These are phyloP conservation scores for Tetrapisispora nanseiensis DNA, from an alignment of 805 yeast genomes.

Conservation along the genomic window DNA sequence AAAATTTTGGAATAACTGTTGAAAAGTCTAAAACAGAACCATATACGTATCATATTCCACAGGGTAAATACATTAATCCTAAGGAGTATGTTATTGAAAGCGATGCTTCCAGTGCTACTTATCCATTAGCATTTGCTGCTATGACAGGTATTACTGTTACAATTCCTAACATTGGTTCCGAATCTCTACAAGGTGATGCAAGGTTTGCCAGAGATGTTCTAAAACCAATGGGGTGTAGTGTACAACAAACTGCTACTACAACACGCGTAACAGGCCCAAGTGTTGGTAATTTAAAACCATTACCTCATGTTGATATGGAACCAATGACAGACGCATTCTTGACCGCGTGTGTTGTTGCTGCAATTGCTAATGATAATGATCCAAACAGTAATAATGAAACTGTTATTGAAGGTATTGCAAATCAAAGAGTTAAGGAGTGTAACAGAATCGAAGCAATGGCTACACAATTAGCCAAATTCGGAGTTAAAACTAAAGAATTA, in stretches of 20 bases:
- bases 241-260: constrained; percentile 69
- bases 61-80: constrained; percentile 73
- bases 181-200: constrained; percentile 95
- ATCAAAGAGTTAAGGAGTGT: constrained; percentile 96
- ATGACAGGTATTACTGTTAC: constrained; percentile 88
- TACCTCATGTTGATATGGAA: constrained; percentile 86
- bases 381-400: constrained; percentile 41
- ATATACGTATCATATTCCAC: constrained; percentile 85
- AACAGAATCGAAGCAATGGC: constrained; percentile 95
- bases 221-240: constrained; percentile 90
- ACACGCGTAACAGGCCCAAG: constrained; percentile 92
- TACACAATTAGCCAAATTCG: constrained; percentile 77
- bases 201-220: constrained; percentile 89
- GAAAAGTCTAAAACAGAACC: constrained; percentile 57
- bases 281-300: constrained; percentile 54
- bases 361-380: constrained; percentile 54
- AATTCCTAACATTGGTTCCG: constrained; percentile 85
- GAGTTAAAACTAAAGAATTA: constrained; percentile 73
- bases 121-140: constrained; percentile 96
- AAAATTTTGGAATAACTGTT: constrained; percentile 74
- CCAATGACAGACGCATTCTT: constrained; percentile 99
- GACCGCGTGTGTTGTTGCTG: constrained; percentile 95
- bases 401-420: constrained; percentile 88
- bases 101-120: constrained; percentile 96
- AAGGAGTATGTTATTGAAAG: constrained; percentile 82